A percentile compares a stretch with the other conserved stretches of the same genome.
Evolutionary conservation across 768 basidiomycete genomes (phyloP).

Genomic region (Naematelia encephala): DNA sequence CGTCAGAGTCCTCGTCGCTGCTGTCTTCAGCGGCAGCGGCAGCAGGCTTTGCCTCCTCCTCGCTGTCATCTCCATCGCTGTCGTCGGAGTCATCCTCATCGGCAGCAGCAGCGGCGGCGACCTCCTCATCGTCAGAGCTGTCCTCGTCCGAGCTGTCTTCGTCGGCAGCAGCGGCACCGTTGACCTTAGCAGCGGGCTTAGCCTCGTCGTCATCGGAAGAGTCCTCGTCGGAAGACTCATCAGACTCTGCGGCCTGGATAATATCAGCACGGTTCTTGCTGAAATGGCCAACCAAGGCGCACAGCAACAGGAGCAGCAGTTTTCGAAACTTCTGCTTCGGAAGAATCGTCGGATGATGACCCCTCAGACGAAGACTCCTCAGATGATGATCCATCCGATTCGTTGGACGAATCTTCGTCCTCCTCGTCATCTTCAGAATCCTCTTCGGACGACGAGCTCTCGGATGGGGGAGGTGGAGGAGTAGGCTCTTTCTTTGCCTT

Average conservation of each 20-base stretch:
- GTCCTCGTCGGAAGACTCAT: constrained; percentile 48
- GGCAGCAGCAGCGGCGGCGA: constrained; percentile 13
- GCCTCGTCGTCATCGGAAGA: constrained; percentile 41
- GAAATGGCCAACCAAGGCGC: constrained; percentile 14
- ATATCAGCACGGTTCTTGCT: constrained; percentile 31
- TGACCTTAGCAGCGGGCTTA: constrained; percentile 19
- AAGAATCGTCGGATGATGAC: constrained; percentile 35
- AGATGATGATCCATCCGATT: constrained; percentile 18
- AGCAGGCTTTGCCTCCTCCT: constrained; percentile 27
- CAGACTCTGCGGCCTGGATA: constrained; percentile 27
- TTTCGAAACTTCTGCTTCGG: constrained; percentile 8
- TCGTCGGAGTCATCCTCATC: constrained; percentile 27
- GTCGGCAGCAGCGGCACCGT: constrained; percentile 19
- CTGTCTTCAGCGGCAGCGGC: constrained; percentile 26
- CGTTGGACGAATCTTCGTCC: neutral
- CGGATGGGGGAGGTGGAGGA: constrained; percentile 7
- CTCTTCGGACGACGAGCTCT: constrained; percentile 4
- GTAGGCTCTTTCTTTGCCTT: constrained; percentile 15
- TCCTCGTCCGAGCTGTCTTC: constrained; percentile 33
- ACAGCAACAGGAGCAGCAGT: constrained; percentile 16
- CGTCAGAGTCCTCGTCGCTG: constrained; percentile 30
- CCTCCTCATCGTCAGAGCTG: constrained; percentile 29
- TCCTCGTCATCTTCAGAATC: constrained; percentile 3
- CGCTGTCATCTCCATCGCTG: constrained; percentile 45
- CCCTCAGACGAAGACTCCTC: constrained; percentile 35